These are phyloP conservation scores for Paecilomyces variotii DNA, from an alignment of 2,329 filamentous ascomycete genomes.

Conservation along the genomic window DNA sequence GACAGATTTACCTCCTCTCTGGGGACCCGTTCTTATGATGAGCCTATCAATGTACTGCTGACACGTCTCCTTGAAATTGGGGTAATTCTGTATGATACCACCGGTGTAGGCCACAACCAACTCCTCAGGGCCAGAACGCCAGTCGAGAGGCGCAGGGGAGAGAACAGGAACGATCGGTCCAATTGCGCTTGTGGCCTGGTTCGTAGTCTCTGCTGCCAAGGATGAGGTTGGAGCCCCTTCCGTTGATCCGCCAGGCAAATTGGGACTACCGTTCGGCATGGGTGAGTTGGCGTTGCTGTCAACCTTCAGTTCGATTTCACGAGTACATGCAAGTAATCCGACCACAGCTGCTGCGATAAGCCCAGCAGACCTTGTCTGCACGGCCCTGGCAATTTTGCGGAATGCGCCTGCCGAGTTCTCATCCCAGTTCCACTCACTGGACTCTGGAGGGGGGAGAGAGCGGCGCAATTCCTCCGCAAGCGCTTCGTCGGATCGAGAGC, in stretches of 20 bases:
- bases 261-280: slow-evolving; percentile 17
- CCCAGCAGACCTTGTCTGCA: slow-evolving; percentile 64
- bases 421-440: slow-evolving; percentile 54
- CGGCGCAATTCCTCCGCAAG: slow-evolving; percentile 40
- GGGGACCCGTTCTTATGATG: slow-evolving; percentile 38
- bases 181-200: slow-evolving; percentile 5
- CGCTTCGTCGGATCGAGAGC: slow-evolving; percentile 41
- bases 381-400: slow-evolving; percentile 59
- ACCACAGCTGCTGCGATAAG: slow-evolving; percentile 66
- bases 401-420: slow-evolving; percentile 51
- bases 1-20: slow-evolving; percentile 41
- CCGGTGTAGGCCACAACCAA: slow-evolving; percentile 73
- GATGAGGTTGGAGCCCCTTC: slow-evolving; percentile 9
- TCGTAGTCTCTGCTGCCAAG: slow-evolving; percentile 3
- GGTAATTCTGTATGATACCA: slow-evolving; percentile 72
- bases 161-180: slow-evolving; percentile 31
- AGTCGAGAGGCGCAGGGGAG: slow-evolving; percentile 26
- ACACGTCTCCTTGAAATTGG: slow-evolving; percentile 62
- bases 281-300: slow-evolving; percentile 32
- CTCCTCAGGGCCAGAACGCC: slow-evolving; percentile 46
- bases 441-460: slow-evolving; percentile 45
- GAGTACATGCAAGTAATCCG: slow-evolving; percentile 60
- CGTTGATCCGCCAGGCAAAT: slow-evolving; percentile 4
- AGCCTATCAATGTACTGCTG: slow-evolving; percentile 58
- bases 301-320: slow-evolving; percentile 49